Percentiles rank a stretch among this genome's conserved stretches.
Evolutionary conservation across 2,329 filamentous ascomycete genomes (phyloP).

Genomic region (Xylariales sp.): DNA sequence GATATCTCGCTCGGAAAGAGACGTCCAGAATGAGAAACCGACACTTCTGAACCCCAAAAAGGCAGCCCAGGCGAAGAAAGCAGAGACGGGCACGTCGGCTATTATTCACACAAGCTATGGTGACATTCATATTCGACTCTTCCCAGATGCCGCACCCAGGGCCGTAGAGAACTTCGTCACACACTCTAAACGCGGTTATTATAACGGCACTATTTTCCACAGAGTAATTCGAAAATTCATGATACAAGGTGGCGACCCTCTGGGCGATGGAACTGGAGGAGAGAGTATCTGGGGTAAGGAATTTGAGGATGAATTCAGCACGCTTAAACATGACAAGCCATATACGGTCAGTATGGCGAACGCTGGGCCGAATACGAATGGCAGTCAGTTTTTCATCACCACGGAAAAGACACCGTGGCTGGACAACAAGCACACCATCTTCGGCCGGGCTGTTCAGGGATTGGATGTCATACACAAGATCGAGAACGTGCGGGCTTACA

Average conservation of each 20-base stretch:
- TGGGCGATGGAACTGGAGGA: constrained; percentile 89
- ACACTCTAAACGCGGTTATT: constrained; percentile 89
- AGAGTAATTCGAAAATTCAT: constrained; percentile 98
- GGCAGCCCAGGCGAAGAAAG: constrained; percentile 67
- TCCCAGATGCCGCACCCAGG: constrained; percentile 91
- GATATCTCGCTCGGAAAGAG: constrained; percentile 83
- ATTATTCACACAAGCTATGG: constrained; percentile 92
- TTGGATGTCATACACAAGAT: constrained; percentile 96
- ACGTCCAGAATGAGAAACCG: constrained; percentile 95
- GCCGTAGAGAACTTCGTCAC: constrained; percentile 98
- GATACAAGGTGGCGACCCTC: constrained; percentile 88
- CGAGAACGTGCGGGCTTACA: constrained; percentile 86
- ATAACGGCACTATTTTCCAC: constrained; percentile 98
- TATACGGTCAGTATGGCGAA: constrained; percentile 99
- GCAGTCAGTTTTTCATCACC: constrained; percentile 97
- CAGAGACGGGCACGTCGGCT: constrained; percentile 81
- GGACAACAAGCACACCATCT: constrained; percentile 96
- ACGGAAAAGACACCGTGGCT: constrained; percentile 97
- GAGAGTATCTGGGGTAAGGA: constrained; percentile 94
- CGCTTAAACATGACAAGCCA: constrained; percentile 91
- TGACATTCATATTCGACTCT: constrained; percentile 92
- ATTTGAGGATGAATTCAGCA: constrained; percentile 94
- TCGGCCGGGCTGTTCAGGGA: constrained; percentile 88
- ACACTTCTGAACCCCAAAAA: constrained; percentile 70
- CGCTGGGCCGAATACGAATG: constrained; percentile 93